Percentiles rank a stretch among this genome's conserved stretches.
These are phyloP conservation scores for Eudorina sp. DNA, from an alignment of 139 green algal genomes.

Conservation along the genomic window DNA sequence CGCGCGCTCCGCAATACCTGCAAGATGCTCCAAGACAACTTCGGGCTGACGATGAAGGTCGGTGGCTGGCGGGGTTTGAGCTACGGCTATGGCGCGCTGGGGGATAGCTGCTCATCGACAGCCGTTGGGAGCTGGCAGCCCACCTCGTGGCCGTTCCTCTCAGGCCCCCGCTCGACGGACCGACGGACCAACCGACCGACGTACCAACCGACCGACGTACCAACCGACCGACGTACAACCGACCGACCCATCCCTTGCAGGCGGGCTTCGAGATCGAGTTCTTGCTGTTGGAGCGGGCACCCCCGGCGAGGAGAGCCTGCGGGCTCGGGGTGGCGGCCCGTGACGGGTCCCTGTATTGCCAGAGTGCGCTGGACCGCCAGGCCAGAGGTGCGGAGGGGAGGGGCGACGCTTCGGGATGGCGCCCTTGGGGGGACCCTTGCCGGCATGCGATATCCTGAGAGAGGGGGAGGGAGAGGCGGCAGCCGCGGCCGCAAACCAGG, in stretches of 20 bases:
- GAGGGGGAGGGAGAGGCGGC: neutral
- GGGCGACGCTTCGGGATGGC: no score
- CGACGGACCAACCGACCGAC: no score
- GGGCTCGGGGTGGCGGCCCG: neutral
- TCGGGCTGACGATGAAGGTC: constrained; percentile 22
- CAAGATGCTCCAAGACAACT: neutral
- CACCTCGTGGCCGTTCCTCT: no score
- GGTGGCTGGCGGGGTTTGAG: neutral
- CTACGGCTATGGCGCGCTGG: neutral
- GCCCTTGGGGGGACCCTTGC: no score
- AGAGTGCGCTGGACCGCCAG: constrained; percentile 49
- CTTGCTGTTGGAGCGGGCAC: constrained; percentile 57
- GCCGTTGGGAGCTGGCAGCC: no score
- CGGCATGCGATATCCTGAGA: no score
- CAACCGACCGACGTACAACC: no score
- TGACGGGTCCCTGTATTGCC: constrained; percentile 67
- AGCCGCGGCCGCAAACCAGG: no score
- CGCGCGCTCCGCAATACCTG: constrained; percentile 3
- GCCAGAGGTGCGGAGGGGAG: constrained; percentile 54
- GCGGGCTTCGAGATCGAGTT: constrained; percentile 75
- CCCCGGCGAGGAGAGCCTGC: neutral
- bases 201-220: no score
- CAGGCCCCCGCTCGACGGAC: no score
- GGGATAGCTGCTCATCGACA: neutral
- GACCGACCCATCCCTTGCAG: no score